Conservation (phyloP, 73 alveolate genomes). For the Paramecium biaurelia region DNA sequence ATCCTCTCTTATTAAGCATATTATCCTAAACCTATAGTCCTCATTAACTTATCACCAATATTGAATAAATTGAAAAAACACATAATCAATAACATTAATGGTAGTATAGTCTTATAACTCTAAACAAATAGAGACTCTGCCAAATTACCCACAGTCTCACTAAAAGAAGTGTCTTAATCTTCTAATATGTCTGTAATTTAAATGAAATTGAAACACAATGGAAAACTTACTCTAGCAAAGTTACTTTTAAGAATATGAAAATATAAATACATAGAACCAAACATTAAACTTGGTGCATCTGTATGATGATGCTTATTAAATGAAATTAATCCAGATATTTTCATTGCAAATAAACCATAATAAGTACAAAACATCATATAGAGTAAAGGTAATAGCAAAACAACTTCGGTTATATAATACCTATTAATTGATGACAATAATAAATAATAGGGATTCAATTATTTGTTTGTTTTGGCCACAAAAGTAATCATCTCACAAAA, state of each 20-base stretch:
- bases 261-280: slow-evolving; percentile 46
- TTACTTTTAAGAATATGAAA: neutral
- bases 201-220: slow-evolving; percentile 47
- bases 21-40: slow-evolving; percentile 11
- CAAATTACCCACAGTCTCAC: neutral
- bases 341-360: slow-evolving; percentile 45
- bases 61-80: slow-evolving; percentile 26
- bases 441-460: neutral
- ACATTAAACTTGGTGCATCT: slow-evolving; percentile 65
- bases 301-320: slow-evolving; percentile 57
- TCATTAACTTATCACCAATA: slow-evolving; percentile 35
- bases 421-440: neutral
- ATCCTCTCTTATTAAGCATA: neutral
- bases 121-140: neutral
- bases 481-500: slow-evolving; percentile 27
- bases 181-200: neutral
- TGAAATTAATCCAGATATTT: slow-evolving; percentile 31
- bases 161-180: neutral
- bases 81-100: neutral
- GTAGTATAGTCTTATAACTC: neutral
- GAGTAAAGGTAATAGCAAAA: slow-evolving; percentile 6
- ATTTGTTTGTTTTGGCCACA: neutral
- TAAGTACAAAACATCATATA: slow-evolving; percentile 57
- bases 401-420: neutral
- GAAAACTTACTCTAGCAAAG: slow-evolving; percentile 61